phyloP scores from a whole-genome alignment of 1,284 basidiomycete genomes.

The Microbotryum violaceum region DNA sequence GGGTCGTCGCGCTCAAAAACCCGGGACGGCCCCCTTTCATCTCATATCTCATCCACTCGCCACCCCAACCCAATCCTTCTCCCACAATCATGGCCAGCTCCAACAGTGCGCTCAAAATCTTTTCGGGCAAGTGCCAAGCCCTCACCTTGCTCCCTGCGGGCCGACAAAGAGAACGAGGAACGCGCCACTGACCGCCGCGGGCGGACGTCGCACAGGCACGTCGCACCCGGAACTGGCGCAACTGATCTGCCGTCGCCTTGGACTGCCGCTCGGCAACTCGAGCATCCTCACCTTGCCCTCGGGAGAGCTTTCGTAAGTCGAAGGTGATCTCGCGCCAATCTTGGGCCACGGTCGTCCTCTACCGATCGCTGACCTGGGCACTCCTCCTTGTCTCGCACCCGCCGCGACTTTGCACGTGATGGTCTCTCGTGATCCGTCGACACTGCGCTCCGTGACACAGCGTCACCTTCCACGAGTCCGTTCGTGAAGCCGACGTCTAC shows the following conservation, averaged over 20 bases:
- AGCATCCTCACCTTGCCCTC: slow-evolving; percentile 21
- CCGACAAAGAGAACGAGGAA: too few relatives aligned
- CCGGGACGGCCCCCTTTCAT: too few relatives aligned
- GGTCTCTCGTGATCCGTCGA: slow-evolving; percentile 60
- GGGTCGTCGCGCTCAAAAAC: neutral
- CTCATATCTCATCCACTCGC: neutral
- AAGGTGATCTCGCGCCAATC: slow-evolving; percentile 18
- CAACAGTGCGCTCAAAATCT: slow-evolving; percentile 22
- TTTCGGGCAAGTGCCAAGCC: slow-evolving; percentile 8
- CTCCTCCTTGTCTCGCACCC: slow-evolving; percentile 57
- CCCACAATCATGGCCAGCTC: slow-evolving; percentile 5
- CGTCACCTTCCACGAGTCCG: slow-evolving; percentile 87
- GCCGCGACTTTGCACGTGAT: slow-evolving; percentile 59
- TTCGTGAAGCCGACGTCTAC: slow-evolving; percentile 97
- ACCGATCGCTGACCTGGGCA: slow-evolving; percentile 38
- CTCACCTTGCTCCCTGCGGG: neutral
- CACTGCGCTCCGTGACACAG: slow-evolving; percentile 48
- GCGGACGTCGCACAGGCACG: slow-evolving; percentile 34
- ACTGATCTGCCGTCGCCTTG: slow-evolving; percentile 83
- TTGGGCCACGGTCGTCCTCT: neutral
- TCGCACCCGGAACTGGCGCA: slow-evolving; percentile 87
- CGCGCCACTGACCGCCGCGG: neutral
- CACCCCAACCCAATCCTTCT: neutral
- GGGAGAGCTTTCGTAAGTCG: slow-evolving; percentile 27
- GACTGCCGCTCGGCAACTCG: slow-evolving; percentile 18